phyloP scores from a whole-genome alignment of 75 land plant genomes.

The Selaginella tamariscina region DNA sequence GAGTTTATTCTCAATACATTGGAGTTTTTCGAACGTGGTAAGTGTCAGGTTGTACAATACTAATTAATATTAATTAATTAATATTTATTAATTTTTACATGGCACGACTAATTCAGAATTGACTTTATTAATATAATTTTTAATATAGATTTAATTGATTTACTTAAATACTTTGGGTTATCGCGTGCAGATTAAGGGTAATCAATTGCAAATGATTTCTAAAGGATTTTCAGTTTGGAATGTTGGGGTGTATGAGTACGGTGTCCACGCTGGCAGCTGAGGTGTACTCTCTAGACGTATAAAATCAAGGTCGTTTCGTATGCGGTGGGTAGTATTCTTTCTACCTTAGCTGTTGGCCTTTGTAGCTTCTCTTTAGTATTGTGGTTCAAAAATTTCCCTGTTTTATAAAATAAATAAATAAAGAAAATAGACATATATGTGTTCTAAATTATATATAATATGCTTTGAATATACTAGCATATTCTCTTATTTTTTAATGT shows the following conservation, averaged over 20 bases:
- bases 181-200: constrained; percentile 37
- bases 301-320: background rate
- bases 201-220: constrained; percentile 29
- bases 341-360: background rate
- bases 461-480: too few relatives aligned
- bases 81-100: background rate
- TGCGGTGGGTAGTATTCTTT: background rate
- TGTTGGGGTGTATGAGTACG: constrained; percentile 84
- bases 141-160: too few relatives aligned
- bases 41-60: background rate
- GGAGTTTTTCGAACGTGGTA: constrained; percentile 19
- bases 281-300: constrained; percentile 17
- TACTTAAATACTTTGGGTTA: too few relatives aligned
- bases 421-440: too few relatives aligned
- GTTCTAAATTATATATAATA: too few relatives aligned
- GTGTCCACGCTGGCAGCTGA: constrained; percentile 87
- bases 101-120: background rate
- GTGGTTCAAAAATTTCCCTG: too few relatives aligned
- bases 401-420: too few relatives aligned
- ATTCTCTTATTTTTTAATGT: too few relatives aligned
- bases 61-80: background rate
- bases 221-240: constrained; percentile 53
- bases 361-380: background rate
- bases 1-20: constrained; percentile 42
- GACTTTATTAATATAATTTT: too few relatives aligned